These are phyloP conservation scores for Geotrichum reessii DNA, from an alignment of 1,139 yeast species.

Conservation along the genomic window DNA sequence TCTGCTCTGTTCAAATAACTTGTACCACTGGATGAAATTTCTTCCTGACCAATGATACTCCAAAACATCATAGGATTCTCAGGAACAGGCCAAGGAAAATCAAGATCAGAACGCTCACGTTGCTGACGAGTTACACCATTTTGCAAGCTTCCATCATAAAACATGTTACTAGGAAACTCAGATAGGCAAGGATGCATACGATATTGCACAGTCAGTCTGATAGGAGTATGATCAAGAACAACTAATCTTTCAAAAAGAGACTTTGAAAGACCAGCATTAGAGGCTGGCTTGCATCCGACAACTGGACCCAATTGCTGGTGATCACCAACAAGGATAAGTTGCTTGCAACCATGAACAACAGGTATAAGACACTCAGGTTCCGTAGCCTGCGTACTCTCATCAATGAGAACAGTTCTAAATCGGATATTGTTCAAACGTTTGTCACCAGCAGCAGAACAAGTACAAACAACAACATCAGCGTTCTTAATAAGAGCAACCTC, in stretches of 20 bases:
- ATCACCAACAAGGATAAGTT: constrained; percentile 86
- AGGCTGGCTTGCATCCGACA: constrained; percentile 71
- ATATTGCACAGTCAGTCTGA: constrained; percentile 84
- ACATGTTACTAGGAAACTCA: constrained; percentile 87
- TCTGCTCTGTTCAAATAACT: constrained; percentile 85
- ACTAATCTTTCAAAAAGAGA: constrained; percentile 83
- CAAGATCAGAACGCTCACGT: constrained; percentile 49
- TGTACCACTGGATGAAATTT: constrained; percentile 74
- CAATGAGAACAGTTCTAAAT: constrained; percentile 77
- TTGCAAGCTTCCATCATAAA: constrained; percentile 86
- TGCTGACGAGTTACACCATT: constrained; percentile 82
- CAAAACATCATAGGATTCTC: constrained; percentile 92
- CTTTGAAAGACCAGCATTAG: constrained; percentile 78
- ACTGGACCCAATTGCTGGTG: constrained; percentile 95
- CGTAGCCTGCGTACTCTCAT: constrained; percentile 90
- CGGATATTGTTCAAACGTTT: constrained; percentile 47
- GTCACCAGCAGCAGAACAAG: constrained; percentile 93
- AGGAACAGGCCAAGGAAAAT: constrained; percentile 85
- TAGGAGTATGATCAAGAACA: constrained; percentile 78
- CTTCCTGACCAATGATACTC: constrained; percentile 88
- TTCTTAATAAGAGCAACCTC: constrained; percentile 49
- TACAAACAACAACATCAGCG: constrained; percentile 83
- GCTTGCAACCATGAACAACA: constrained; percentile 81
- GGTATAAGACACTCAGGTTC: constrained; percentile 92
- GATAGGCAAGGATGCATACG: constrained; percentile 90